phyloP scores from a whole-genome alignment of 805 yeast species.

The Kluyveromyces siamensis region DNA sequence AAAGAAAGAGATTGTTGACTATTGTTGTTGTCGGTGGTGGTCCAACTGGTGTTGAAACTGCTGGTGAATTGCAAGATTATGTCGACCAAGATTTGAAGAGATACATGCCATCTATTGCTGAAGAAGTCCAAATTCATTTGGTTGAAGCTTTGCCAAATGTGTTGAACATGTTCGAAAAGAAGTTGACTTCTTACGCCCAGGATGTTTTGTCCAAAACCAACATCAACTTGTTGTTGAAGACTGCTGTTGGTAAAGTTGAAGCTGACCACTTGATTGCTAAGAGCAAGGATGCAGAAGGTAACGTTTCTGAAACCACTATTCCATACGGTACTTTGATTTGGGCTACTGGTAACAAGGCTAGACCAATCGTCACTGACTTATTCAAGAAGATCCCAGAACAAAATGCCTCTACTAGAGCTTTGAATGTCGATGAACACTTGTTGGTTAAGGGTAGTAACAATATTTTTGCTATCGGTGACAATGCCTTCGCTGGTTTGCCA shows the following conservation, averaged over 20 bases:
- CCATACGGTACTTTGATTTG: slow-evolving; percentile 92
- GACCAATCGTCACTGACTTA: slow-evolving; percentile 61
- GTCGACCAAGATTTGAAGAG: slow-evolving; percentile 82
- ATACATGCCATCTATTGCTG: slow-evolving; percentile 81
- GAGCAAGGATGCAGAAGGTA: slow-evolving; percentile 64
- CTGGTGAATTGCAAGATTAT: slow-evolving; percentile 93
- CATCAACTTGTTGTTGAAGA: slow-evolving; percentile 70
- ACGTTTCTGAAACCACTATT: slow-evolving; percentile 44
- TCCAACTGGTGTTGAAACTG: slow-evolving; percentile 96
- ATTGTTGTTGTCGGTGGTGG: slow-evolving; percentile 96
- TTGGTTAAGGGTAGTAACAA: slow-evolving; percentile 76
- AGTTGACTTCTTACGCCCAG: slow-evolving; percentile 37
- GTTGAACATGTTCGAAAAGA: slow-evolving; percentile 42
- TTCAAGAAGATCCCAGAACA: slow-evolving; percentile 69
- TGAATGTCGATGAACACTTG: slow-evolving; percentile 68
- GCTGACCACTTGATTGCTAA: slow-evolving; percentile 61
- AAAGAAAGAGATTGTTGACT: slow-evolving; percentile 76
- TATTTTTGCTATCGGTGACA: slow-evolving; percentile 87
- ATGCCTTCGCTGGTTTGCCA: slow-evolving; percentile 80
- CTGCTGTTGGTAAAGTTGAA: slow-evolving; percentile 85
- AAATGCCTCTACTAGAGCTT: slow-evolving; percentile 77
- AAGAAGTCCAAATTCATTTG: slow-evolving; percentile 75
- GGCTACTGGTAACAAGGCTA: slow-evolving; percentile 94
- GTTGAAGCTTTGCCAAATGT: slow-evolving; percentile 91
- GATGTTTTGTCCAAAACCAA: slow-evolving; percentile 37